phyloP scores from a whole-genome alignment of 148 eudicot genomes.

The Arbutus unedo region DNA sequence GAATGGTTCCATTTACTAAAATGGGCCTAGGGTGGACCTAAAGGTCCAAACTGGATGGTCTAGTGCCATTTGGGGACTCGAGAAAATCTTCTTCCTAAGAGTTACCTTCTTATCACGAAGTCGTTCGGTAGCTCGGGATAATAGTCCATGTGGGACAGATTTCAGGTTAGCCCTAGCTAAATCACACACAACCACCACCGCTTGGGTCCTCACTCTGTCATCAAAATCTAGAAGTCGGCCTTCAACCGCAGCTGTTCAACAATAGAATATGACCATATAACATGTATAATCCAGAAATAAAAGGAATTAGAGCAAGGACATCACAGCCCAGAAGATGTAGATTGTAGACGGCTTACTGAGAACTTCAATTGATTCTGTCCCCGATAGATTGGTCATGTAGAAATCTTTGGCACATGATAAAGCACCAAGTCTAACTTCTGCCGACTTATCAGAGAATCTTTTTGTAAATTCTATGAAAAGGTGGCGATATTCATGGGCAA shows the following conservation, averaged over 20 bases:
- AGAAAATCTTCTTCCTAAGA: neutral
- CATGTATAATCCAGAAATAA: slow-evolving; percentile 2
- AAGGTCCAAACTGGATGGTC: slow-evolving; percentile 7
- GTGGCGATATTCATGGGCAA: slow-evolving; percentile 50
- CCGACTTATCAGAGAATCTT: slow-evolving; percentile 84
- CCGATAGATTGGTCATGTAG: slow-evolving; percentile 50
- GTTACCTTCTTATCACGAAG: slow-evolving; percentile 90
- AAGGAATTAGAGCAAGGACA: neutral
- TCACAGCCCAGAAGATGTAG: neutral
- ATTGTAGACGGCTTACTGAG: slow-evolving; percentile 49
- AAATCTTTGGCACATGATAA: slow-evolving; percentile 57
- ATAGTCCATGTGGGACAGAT: slow-evolving; percentile 41
- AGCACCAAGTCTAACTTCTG: slow-evolving; percentile 78
- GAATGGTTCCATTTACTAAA: neutral
- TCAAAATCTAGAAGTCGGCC: slow-evolving; percentile 79
- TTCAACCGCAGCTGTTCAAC: slow-evolving; percentile 65
- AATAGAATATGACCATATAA: neutral
- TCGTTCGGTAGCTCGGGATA: slow-evolving; percentile 59
- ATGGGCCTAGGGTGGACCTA: neutral
- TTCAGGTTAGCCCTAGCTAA: slow-evolving; percentile 54
- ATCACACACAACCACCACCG: slow-evolving; percentile 72
- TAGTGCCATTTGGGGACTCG: neutral
- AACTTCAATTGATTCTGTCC: slow-evolving; percentile 51
- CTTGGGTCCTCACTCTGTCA: slow-evolving; percentile 74
- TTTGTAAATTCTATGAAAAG: slow-evolving; percentile 67